Evolutionary conservation across 2,329 filamentous ascomycete species (phyloP), one percentile per base, ranked within the genome.

Genomic region (Xylariaceae sp.): DNA sequence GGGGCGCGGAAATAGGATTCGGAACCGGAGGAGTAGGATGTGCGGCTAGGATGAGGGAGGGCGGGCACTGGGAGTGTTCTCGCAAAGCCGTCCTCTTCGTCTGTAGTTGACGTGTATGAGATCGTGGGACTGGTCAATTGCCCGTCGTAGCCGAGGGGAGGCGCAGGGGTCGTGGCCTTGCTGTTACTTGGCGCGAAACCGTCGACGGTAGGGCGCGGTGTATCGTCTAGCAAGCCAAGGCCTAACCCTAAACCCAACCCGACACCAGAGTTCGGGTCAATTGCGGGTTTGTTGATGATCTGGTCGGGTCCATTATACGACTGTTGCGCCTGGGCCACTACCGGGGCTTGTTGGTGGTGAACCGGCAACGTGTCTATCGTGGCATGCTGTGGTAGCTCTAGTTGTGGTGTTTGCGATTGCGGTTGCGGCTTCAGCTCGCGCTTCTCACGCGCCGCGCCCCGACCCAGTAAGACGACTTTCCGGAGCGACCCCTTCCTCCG

Each of bases 391-490:
- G 75, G 73, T 56, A 77, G 81, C 58, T 74, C 75, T 58, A 84
- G 62, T 71, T 10, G 74, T 78, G 45, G 66, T 57, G 74, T 75
- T 59, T 85, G 62, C 72, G 11, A 74, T 78, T 57, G 80, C 75
- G 57, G 80, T 74, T 61, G 67, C 15, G 75, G 71, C 57, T 77
- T 82, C 58, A 73, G 75, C 58, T 85, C 85, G 65, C 76, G 82
- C 68, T 75, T 80, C 66, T 84, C 85, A 61, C 82, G 80, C 72
- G 83, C 85, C 57, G 80, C 84, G 62, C 88, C 87, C 63, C 88
- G 88, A 13, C 90, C 90, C 15, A 96, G 80, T 53, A 96, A 78
- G 30, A 91, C 92, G 9, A 90, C 90, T 74, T 96, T 96, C 61
- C 92, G 84, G 72, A 97, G 78, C 9, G 92, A 96, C 3, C 91